phyloP scores from a whole-genome alignment of 108 stramenopile species.

The Parietichytrium sp. region DNA sequence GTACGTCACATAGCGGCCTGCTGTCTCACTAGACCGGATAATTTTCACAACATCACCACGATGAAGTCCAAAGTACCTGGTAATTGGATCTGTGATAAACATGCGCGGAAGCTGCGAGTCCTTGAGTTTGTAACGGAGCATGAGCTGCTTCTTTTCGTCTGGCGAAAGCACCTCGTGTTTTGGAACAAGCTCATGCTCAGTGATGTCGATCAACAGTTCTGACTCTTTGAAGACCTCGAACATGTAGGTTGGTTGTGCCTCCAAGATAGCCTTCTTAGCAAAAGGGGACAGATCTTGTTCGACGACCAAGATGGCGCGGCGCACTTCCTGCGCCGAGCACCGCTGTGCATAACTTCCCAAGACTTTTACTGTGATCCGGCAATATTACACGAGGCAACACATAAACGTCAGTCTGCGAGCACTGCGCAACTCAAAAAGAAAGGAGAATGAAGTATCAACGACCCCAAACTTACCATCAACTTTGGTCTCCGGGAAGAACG shows the following conservation, averaged over 20 bases:
- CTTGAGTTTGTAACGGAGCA: conserved; percentile 92
- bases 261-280: conserved; percentile 83
- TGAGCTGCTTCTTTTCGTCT: conserved; percentile 87
- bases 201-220: conserved; percentile 97
- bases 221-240: conserved; percentile 97
- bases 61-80: conserved; percentile 95
- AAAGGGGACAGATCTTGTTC: conserved; percentile 84
- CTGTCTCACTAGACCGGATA: conserved; percentile 96
- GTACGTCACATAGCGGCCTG: conserved; percentile 98
- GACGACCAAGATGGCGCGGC: conserved; percentile 83
- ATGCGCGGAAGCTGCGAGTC: conserved; percentile 97
- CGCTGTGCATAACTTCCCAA: conserved; percentile 85
- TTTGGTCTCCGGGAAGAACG: conserved; percentile 92
- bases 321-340: conserved; percentile 71
- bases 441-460: no score
- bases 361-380: no score
- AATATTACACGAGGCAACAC: no score
- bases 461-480: no score
- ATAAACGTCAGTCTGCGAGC: no score
- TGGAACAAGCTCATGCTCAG: conserved; percentile 89
- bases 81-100: conserved; percentile 94
- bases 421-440: no score
- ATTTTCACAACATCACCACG: conserved; percentile 96
- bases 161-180: conserved; percentile 84
- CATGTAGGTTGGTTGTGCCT: conserved; percentile 77